Percentiles rank a stretch among this genome's conserved stretches.
Evolutionary conservation across 106 monocot species (phyloP).

Genomic region (Apostasia shenzhenica): DNA sequence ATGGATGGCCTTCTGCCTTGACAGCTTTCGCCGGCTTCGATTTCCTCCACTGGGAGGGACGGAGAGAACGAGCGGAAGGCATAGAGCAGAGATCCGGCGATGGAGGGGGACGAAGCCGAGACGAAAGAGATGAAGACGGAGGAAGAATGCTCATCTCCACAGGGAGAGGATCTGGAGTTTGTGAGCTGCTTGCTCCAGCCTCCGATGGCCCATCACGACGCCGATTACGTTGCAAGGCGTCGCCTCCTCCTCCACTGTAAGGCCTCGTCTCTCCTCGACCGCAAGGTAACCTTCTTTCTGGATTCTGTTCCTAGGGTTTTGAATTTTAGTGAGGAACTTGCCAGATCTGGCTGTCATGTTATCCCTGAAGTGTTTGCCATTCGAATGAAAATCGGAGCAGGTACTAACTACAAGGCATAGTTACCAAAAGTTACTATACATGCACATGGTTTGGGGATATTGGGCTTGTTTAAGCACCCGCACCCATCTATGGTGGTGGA

Average conservation of each 20-base stretch:
- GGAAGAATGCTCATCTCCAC: background rate
- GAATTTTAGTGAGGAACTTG: background rate
- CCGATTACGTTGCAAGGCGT: conserved; percentile 62
- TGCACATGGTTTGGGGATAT: background rate
- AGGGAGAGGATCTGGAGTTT: conserved; percentile 38
- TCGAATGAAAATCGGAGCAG: background rate
- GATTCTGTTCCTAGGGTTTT: background rate
- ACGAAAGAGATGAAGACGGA: background rate
- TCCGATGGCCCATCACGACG: conserved; percentile 34
- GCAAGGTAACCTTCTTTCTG: conserved; percentile 41
- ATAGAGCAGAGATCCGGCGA: background rate
- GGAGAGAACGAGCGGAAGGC: background rate
- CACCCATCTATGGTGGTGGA: no score
- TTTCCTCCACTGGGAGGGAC: background rate
- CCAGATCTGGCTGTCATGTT: background rate
- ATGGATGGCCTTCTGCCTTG: conserved; percentile 5
- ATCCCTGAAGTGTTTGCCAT: background rate
- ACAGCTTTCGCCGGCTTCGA: background rate
- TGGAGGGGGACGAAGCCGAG: conserved; percentile 20
- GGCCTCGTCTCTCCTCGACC: conserved; percentile 26
- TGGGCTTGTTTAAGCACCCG: no score
- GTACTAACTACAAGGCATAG: no score
- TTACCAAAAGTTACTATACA: no score
- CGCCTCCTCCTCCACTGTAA: conserved; percentile 72
- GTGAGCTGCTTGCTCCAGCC: conserved; percentile 81